Evolutionary conservation across 164 flowering plant genomes (phyloP).

Genomic region (Akebia trifoliata): DNA sequence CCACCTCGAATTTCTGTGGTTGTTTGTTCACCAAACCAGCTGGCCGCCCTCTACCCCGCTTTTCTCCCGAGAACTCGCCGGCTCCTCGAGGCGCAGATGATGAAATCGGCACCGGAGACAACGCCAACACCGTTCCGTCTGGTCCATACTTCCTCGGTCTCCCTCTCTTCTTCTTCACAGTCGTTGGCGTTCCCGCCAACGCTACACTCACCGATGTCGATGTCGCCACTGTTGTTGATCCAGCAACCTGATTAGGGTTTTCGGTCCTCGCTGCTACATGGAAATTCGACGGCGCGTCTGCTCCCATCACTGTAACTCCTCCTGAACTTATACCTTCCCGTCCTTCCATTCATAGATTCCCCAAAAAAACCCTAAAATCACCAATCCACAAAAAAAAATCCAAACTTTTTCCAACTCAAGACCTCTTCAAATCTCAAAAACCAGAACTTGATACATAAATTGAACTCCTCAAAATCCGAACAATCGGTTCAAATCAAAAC

Average conservation of each 20-base stretch:
- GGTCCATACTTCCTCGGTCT: conserved; percentile 88
- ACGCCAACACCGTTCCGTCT: conserved; percentile 48
- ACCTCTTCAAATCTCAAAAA: conserved; percentile 5
- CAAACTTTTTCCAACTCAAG: conserved; percentile 10
- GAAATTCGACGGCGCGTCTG: conserved; percentile 80
- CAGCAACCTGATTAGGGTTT: conserved; percentile 34
- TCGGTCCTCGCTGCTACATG: conserved; percentile 71
- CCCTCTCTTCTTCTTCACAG: conserved; percentile 88
- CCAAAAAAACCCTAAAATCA: conserved; percentile 16
- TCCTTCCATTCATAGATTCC: conserved; percentile 48
- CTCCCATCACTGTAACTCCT: conserved; percentile 79
- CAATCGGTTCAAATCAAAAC: neutral
- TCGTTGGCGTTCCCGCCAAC: conserved; percentile 14
- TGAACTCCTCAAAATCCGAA: conserved; percentile 11
- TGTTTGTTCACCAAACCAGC: conserved; percentile 46
- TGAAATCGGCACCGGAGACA: conserved; percentile 87
- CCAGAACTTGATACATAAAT: conserved; percentile 12
- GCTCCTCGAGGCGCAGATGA: conserved; percentile 58
- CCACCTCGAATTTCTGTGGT: conserved; percentile 37
- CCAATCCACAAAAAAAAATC: conserved; percentile 10
- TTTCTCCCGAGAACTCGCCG: conserved; percentile 61
- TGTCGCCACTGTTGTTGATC: conserved; percentile 26
- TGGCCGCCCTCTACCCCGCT: conserved; percentile 65
- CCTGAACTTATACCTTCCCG: conserved; percentile 37
- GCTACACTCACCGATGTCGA: conserved; percentile 20